A percentile compares a stretch with the other conserved stretches of the same genome.
These are phyloP conservation scores for Melampsora americana DNA, from an alignment of 1,284 basidiomycete species.

Conservation along the genomic window DNA sequence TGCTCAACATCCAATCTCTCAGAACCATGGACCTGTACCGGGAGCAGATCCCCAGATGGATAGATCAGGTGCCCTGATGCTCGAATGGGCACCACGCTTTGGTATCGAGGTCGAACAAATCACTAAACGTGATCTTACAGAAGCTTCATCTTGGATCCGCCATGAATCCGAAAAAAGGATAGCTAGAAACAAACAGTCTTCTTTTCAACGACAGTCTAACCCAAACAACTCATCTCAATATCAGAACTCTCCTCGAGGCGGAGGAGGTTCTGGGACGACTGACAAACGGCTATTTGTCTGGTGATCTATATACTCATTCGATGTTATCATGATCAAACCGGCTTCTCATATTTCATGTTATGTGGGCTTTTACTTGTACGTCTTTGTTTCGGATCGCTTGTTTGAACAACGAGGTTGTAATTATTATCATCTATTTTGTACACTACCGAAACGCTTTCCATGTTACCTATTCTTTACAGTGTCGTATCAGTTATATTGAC, in stretches of 20 bases:
- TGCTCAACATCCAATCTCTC: conserved; percentile 11
- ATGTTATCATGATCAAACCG: too few relatives aligned
- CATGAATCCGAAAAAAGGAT: background rate
- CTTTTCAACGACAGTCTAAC: background rate
- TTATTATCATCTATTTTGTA: too few relatives aligned
- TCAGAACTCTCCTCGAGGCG: background rate
- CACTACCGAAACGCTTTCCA: too few relatives aligned
- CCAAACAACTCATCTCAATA: background rate
- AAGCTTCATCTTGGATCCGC: conserved; percentile 26
- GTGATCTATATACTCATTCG: background rate
- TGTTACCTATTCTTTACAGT: too few relatives aligned
- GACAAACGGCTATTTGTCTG: background rate
- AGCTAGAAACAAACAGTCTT: background rate
- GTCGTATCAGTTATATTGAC: too few relatives aligned
- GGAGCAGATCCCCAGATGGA: background rate
- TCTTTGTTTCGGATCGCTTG: too few relatives aligned
- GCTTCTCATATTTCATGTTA: too few relatives aligned
- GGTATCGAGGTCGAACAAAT: conserved; percentile 4
- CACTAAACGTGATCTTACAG: background rate
- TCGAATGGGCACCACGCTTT: conserved; percentile 8
- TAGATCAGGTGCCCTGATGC: background rate
- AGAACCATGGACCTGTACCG: background rate
- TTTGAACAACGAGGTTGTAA: too few relatives aligned
- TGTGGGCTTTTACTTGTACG: too few relatives aligned
- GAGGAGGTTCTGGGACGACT: background rate